These are phyloP conservation scores for Barnettozyma hawaiiensis DNA, from an alignment of 1,139 yeast species.

Conservation along the genomic window DNA sequence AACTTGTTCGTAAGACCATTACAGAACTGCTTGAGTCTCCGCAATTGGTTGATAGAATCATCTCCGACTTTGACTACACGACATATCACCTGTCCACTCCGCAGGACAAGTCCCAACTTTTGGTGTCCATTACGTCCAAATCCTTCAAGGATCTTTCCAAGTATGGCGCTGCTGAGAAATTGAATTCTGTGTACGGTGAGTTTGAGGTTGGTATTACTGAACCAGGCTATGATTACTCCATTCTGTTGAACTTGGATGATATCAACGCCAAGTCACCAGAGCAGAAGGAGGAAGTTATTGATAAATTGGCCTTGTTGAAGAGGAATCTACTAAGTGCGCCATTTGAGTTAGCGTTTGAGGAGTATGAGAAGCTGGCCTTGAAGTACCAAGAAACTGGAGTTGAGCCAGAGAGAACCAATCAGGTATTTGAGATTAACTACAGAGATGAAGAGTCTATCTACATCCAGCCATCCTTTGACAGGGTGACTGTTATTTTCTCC, in stretches of 20 bases:
- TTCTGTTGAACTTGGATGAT: constrained; percentile 55
- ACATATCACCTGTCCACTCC: constrained; percentile 88
- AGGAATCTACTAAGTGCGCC: constrained; percentile 91
- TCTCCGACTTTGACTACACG: constrained; percentile 94
- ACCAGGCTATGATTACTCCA: constrained; percentile 76
- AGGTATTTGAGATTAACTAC: constrained; percentile 73
- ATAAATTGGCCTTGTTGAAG: constrained; percentile 67
- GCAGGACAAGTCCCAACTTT: constrained; percentile 56
- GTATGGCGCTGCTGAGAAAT: constrained; percentile 53
- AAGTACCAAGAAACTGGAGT: constrained; percentile 43
- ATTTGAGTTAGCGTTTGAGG: constrained; percentile 75
- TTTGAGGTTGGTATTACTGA: constrained; percentile 45
- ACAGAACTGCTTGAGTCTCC: constrained; percentile 36
- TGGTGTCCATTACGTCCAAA: constrained; percentile 67
- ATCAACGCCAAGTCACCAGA: constrained; percentile 38
- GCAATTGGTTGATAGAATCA: constrained; percentile 75
- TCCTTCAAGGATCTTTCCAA: constrained; percentile 69
- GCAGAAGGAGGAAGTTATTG: constrained; percentile 45
- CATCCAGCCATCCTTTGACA: constrained; percentile 87
- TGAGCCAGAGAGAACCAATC: constrained; percentile 41
- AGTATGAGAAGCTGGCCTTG: constrained; percentile 67
- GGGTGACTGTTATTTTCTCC: constrained; percentile 94
- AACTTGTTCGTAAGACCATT: constrained; percentile 41
- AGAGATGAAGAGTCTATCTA: constrained; percentile 92
- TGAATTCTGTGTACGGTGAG: constrained; percentile 38